Evolutionary conservation across 2,329 filamentous ascomycete genomes (phyloP).

Genomic region (Fusarium sp.): DNA sequence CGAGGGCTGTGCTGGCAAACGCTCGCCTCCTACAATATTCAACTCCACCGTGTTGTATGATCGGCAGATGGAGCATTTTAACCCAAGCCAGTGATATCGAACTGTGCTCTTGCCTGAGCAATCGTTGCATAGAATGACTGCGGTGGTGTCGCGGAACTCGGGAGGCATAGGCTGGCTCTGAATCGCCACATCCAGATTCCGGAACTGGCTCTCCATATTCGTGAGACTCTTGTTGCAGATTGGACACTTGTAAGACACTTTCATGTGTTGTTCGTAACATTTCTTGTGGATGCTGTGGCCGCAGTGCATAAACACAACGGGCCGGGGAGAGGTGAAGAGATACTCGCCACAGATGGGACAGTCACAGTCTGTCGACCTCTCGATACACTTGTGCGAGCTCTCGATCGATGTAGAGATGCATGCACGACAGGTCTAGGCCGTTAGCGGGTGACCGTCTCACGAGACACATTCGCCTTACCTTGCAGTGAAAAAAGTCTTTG

Average conservation of each 20-base stretch:
- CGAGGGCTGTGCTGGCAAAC: constrained; percentile 42
- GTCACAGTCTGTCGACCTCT: constrained; percentile 92
- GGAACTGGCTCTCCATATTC: constrained; percentile 97
- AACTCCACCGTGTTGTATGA: constrained; percentile 78
- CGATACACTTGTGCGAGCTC: constrained; percentile 90
- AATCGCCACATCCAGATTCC: constrained; percentile 89
- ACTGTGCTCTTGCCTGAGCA: constrained; percentile 90
- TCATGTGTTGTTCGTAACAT: constrained; percentile 90
- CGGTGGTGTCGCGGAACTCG: constrained; percentile 83
- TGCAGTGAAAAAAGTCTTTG: constrained; percentile 98
- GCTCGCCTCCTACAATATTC: constrained; percentile 65
- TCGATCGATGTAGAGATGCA: constrained; percentile 92
- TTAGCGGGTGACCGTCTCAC: background rate
- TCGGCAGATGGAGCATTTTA: constrained; percentile 83
- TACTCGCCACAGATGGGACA: constrained; percentile 98
- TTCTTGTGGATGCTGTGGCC: constrained; percentile 94
- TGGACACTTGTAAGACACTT: constrained; percentile 92
- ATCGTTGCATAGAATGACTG: constrained; percentile 92
- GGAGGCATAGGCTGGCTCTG: constrained; percentile 90
- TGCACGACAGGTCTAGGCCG: constrained; percentile 81
- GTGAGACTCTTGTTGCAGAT: constrained; percentile 97
- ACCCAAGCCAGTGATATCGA: constrained; percentile 91
- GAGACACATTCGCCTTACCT: constrained; percentile 66
- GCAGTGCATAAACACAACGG: constrained; percentile 94
- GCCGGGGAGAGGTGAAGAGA: constrained; percentile 90